Evolutionary conservation across 805 yeast species (phyloP).

Genomic region (Ogataea pini): DNA sequence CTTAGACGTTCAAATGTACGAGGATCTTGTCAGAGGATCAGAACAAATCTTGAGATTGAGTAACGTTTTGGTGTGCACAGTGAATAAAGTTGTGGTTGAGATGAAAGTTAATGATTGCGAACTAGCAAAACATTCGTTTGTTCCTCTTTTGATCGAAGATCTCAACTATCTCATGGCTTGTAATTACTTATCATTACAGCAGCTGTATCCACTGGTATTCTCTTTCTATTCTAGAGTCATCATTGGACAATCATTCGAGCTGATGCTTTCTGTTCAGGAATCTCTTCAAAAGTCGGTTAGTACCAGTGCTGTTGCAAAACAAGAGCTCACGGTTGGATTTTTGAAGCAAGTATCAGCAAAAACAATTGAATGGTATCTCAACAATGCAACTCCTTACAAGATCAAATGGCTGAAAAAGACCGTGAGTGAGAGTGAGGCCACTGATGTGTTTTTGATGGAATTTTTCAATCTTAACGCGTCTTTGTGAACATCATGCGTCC

Average conservation of each 20-base stretch:
- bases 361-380: conserved; percentile 12
- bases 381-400: conserved; percentile 5
- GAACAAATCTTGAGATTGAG: conserved; percentile 13
- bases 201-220: conserved; percentile 31
- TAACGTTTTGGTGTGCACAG: conserved; percentile 9
- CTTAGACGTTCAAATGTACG: conserved; percentile 18
- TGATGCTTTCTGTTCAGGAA: conserved; percentile 17
- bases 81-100: conserved; percentile 11
- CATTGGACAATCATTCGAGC: conserved; percentile 19
- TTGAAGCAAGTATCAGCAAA: conserved; percentile 23
- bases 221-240: conserved; percentile 28
- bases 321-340: conserved; percentile 29
- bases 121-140: conserved; percentile 2
- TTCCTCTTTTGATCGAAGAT: conserved; percentile 17
- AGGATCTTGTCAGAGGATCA: conserved; percentile 14
- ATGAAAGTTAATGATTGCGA: conserved; percentile 12
- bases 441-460: conserved; percentile 16
- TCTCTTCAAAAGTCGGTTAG: conserved; percentile 21
- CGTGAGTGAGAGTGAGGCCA: conserved; percentile 6
- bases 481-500: conserved; percentile 26
- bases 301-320: conserved; percentile 20
- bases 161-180: conserved; percentile 31
- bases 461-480: conserved; percentile 20
- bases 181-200: conserved; percentile 26
- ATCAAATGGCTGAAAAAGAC: conserved; percentile 6